Evolutionary conservation across 2,329 filamentous ascomycete species (phyloP), one percentile per base, ranked within the genome.

Genomic region (Alternaria sp.): DNA sequence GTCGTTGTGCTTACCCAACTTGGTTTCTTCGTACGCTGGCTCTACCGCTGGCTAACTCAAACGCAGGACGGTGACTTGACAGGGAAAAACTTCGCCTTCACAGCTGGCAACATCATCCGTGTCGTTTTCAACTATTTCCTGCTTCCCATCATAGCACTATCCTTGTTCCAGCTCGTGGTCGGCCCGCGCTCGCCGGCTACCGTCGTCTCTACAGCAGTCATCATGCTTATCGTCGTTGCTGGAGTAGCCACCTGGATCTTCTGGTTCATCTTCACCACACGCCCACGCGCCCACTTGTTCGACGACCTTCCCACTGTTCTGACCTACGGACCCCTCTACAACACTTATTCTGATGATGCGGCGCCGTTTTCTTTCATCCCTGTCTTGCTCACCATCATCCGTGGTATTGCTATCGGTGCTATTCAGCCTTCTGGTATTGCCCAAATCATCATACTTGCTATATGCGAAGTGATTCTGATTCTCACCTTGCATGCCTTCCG

Each of bases 311-410:
- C 93, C 7, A 97, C 93, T 0, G 89, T 98, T 9, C 84, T 99
- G 3, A 85, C 93, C 1, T 98, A 97, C 71, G 95, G 95, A 0
- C 93, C 95, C 5, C 83, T 99, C 8, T 99, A 99, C 75, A 99
- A 99, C 80, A 99, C 95, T 0, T 98, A 97, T 78, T 95, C 92
- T 25, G 95, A 99, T 77, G 92, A 94, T 76, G 93, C 93, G 0
- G 92, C 94, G 8, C 89, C 92, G 0, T 99, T 97, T 78, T 93
- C 94, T 7, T 85, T 97, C 43, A 89, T 97, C 20, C 94, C 94
- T 1, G 88, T 97, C 16, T 82, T 96, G 34, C 84, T 98, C 60
- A 97, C 91, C 5, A 89, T 97, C 74, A 82, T 97, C 60, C 90
- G 94, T 34, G 94, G 93, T 59, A 89, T 98, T 66, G 92, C 93